Evolutionary conservation across 2,329 filamentous ascomycete species (phyloP), one percentile per base, ranked within the genome.

Genomic region (Clonostachys rhizophaga): DNA sequence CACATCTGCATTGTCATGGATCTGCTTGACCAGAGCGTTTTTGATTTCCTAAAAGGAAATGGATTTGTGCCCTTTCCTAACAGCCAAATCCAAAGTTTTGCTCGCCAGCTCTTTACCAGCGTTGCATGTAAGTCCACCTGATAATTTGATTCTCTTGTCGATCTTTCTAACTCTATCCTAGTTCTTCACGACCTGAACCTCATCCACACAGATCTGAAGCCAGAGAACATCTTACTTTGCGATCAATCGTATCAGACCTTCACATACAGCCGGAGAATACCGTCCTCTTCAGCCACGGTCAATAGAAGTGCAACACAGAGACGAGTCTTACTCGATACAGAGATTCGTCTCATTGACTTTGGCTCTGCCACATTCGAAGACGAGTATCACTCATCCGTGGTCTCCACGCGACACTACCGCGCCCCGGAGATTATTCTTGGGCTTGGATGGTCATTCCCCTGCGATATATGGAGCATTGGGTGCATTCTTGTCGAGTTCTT

Each of bases 71-170:
- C 94, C 1, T 99, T 99, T 61, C 94, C 94, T 12, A 97, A 95
- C 74, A 96, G 91, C 55, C 94, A 99, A 67, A 99, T 99, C 49
- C 94, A 97, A 66, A 92, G 83, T 63, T 97, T 99, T 74, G 94
- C 94, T 43, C 84, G 92, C 44, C 94, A 99, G 64, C 75, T 99
- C 14, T 88, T 99, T 51, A 97, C 92, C n/a, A 97, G 92, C 60
- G 95, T 99, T 60, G 94, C 94, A 49, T 99, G 90, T 95, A 72
- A 77, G 89, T 83, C 39, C 16, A 39, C 24, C 24, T 34, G 37
- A 9, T n/a, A 6, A 18, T n/a, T 36, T 17, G 35, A 5, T 30
- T 30, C 24, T 30, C 24, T 30, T 4, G 24, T 10, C 24, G 9
- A 30, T 30, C 13, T 35, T 18, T 4, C 11, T 36, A 6, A 34